A percentile compares a stretch with the other conserved stretches of the same genome.
Conservation (phyloP, 2,329 filamentous ascomycete species). For the Malbranchea cinnamomea region DNA sequence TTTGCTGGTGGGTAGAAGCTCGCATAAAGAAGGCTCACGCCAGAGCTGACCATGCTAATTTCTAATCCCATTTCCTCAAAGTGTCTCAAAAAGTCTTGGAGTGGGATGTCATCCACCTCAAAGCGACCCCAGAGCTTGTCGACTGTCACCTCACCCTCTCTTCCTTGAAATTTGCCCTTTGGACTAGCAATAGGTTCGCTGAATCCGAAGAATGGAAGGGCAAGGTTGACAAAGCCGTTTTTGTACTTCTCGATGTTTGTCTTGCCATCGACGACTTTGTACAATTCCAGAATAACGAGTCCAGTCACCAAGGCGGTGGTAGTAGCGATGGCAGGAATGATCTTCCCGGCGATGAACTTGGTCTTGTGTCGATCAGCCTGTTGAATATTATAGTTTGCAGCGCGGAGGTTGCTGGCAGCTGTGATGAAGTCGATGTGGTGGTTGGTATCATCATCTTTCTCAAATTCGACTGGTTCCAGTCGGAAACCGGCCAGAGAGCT, state of each 20-base stretch:
- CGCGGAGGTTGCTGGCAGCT: constrained; percentile 86
- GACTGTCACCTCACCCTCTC: constrained; percentile 62
- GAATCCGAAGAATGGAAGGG: constrained; percentile 94
- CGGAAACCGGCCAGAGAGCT: constrained; percentile 77
- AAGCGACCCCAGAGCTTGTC: constrained; percentile 99
- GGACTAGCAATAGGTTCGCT: constrained; percentile 90
- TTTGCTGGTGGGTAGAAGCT: constrained; percentile 76
- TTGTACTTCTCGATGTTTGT: constrained; percentile 97
- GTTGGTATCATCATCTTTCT: constrained; percentile 97
- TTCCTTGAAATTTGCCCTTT: constrained; percentile 77
- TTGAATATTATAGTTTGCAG: constrained; percentile 95
- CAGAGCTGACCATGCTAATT: constrained; percentile 92
- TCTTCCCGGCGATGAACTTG: constrained; percentile 99
- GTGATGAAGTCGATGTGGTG: constrained; percentile 99
- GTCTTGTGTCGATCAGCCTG: constrained; percentile 91
- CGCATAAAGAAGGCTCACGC: constrained; percentile 85
- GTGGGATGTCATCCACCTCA: constrained; percentile 71
- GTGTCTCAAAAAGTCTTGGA: constrained; percentile 66
- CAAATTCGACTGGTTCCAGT: constrained; percentile 83
- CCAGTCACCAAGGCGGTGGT: constrained; percentile 93
- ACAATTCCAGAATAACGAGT: constrained; percentile 79
- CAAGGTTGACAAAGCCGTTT: constrained; percentile 95
- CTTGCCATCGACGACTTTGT: constrained; percentile 95
- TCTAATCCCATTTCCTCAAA: constrained; percentile 69
- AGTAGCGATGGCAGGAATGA: constrained; percentile 95